These are phyloP conservation scores for Spizellomyces sp. DNA, from an alignment of 192 early-diverging fungal species.

Conservation along the genomic window DNA sequence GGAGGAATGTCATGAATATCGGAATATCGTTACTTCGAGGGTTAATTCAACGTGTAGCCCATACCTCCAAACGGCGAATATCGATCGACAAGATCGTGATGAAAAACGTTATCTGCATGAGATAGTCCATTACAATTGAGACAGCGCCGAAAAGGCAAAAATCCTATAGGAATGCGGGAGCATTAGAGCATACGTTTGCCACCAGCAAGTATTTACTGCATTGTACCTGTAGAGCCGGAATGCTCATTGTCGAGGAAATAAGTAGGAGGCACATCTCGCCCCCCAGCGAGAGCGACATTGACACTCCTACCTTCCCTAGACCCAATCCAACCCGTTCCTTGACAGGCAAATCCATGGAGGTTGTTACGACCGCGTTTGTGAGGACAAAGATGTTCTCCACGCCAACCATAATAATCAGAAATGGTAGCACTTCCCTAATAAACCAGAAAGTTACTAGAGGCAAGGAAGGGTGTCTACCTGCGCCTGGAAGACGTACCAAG, in stretches of 20 bases:
- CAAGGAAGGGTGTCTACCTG: background rate
- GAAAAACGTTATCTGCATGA: conserved; percentile 82
- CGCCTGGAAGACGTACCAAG: conserved; percentile 56
- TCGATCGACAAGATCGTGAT: conserved; percentile 79
- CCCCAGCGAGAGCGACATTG: conserved; percentile 59
- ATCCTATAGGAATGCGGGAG: conserved; percentile 41
- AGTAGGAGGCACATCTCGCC: conserved; percentile 61
- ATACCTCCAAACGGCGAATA: conserved; percentile 76
- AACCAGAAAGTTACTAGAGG: background rate
- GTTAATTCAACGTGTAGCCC: background rate
- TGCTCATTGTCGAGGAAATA: conserved; percentile 58
- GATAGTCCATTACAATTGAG: conserved; percentile 73
- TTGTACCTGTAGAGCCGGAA: conserved; percentile 59
- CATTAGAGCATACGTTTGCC: background rate
- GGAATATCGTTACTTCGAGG: background rate
- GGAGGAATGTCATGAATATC: background rate
- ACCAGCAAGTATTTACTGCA: conserved; percentile 10
- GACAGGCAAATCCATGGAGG: conserved; percentile 71
- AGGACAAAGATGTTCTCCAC: conserved; percentile 78
- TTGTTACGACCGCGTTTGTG: conserved; percentile 70
- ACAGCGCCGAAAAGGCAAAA: conserved; percentile 73
- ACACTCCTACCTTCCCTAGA: conserved; percentile 66
- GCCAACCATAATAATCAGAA: conserved; percentile 70
- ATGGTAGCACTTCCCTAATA: conserved; percentile 67
- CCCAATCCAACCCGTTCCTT: conserved; percentile 72